A percentile compares a stretch with the other conserved stretches of the same genome.
Evolutionary conservation across 148 eudicot genomes (phyloP).

Genomic region (Pouteria glomerata): DNA sequence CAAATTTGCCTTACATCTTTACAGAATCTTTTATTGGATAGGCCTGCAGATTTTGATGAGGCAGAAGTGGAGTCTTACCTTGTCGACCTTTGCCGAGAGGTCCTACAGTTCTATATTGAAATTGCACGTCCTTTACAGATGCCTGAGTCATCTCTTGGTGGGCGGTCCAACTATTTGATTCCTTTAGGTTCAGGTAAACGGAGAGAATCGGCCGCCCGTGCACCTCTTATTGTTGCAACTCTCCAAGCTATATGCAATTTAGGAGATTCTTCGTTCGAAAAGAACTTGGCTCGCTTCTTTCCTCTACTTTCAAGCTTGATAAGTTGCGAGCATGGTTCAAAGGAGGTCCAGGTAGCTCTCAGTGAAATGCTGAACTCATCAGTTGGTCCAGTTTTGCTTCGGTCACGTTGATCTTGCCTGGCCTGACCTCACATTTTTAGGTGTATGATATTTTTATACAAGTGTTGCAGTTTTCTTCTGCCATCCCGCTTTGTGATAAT

Average conservation of each 20-base stretch:
- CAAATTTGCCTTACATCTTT: slow-evolving; percentile 87
- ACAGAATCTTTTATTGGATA: slow-evolving; percentile 68
- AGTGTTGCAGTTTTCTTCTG: slow-evolving; percentile 10
- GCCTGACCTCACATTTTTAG: slow-evolving; percentile 11
- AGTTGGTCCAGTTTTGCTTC: slow-evolving; percentile 66
- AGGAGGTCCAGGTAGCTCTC: slow-evolving; percentile 72
- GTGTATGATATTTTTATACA: slow-evolving; percentile 27
- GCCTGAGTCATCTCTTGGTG: slow-evolving; percentile 24
- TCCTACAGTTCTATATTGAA: slow-evolving; percentile 66
- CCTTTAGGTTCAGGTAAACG: slow-evolving; percentile 75
- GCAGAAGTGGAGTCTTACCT: slow-evolving; percentile 64
- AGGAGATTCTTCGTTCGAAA: slow-evolving; percentile 64
- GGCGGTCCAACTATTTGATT: slow-evolving; percentile 44
- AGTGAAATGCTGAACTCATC: slow-evolving; percentile 72
- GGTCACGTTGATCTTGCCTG: slow-evolving; percentile 42
- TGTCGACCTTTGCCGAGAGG: slow-evolving; percentile 71
- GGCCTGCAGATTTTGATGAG: slow-evolving; percentile 49
- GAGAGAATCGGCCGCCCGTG: slow-evolving; percentile 76
- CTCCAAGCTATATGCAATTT: slow-evolving; percentile 68
- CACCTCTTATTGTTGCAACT: slow-evolving; percentile 79
- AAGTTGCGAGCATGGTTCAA: slow-evolving; percentile 84
- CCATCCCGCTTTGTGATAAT: slow-evolving; percentile 4
- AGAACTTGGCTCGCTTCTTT: slow-evolving; percentile 57
- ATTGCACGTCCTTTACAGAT: slow-evolving; percentile 34
- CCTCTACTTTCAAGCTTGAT: slow-evolving; percentile 69